Conservation (phyloP, 768 basidiomycete genomes). For the Leccinum subtestaceum region DNA sequence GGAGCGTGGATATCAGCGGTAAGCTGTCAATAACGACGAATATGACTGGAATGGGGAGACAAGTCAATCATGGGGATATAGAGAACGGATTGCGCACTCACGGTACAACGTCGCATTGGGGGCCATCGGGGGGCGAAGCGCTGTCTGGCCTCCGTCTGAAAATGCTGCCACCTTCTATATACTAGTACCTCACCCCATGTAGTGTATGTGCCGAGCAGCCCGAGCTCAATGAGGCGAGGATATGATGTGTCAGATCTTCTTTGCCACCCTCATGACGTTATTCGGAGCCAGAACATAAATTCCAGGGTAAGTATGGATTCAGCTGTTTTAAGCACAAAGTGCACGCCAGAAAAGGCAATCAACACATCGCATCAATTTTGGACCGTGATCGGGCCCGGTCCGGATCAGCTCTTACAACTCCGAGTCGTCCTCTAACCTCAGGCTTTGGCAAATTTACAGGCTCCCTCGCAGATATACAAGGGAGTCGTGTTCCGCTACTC, state of each 20-base stretch:
- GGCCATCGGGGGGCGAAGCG: not conserved
- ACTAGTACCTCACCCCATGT: not conserved
- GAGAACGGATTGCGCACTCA: not conserved
- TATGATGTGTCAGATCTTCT: not conserved
- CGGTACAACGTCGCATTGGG: not conserved
- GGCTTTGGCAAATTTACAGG: too few species aligned
- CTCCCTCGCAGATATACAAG: too few species aligned
- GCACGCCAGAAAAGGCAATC: too few species aligned
- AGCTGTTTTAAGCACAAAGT: too few species aligned
- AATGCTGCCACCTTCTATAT: not conserved
- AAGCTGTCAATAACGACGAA: conserved; percentile 5
- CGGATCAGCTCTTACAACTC: too few species aligned
- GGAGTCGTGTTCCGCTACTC: too few species aligned
- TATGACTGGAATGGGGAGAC: conserved; percentile 2
- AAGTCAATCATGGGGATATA: not conserved
- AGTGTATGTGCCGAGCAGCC: not conserved
- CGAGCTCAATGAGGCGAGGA: not conserved
- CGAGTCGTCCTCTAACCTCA: too few species aligned
- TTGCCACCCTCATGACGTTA: too few species aligned
- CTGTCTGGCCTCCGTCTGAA: not conserved
- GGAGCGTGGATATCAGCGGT: conserved; percentile 8
- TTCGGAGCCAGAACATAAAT: too few species aligned
- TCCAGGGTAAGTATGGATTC: too few species aligned
- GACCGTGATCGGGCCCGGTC: too few species aligned
- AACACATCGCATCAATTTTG: too few species aligned